Evolutionary conservation across 2,329 filamentous ascomycete species (phyloP).

Genomic region (Exserohilum turcica): DNA sequence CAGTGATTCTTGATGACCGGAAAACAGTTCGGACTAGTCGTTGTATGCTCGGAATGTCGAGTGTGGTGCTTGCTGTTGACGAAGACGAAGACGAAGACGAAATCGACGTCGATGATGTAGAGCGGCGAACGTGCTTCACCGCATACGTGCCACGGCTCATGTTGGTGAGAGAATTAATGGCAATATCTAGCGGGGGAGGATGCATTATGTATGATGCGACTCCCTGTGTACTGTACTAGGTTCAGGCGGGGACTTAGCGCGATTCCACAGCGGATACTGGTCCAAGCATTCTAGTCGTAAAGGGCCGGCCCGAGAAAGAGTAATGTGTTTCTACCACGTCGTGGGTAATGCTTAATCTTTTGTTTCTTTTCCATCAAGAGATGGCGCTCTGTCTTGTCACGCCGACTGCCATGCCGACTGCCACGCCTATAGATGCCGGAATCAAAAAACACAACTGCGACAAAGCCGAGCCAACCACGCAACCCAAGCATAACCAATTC

Average conservation of each 20-base stretch:
- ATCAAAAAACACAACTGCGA: constrained; percentile 11
- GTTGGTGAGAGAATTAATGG: constrained; percentile 38
- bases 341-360: background rate
- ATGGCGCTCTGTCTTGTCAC: background rate
- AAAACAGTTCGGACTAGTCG: constrained; percentile 39
- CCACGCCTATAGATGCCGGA: constrained; percentile 3
- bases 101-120: constrained; percentile 35
- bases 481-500: constrained; percentile 19
- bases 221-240: constrained; percentile 14
- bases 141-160: constrained; percentile 43
- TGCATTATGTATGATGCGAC: constrained; percentile 42
- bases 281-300: constrained; percentile 14
- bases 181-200: constrained; percentile 43
- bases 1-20: constrained; percentile 37
- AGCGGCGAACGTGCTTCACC: constrained; percentile 29
- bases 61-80: constrained; percentile 29
- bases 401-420: constrained; percentile 1
- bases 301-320: constrained; percentile 25
- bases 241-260: constrained; percentile 26
- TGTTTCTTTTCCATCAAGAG: background rate
- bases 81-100: constrained; percentile 32
- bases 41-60: constrained; percentile 45
- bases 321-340: background rate
- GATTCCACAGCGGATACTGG: constrained; percentile 12
- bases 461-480: constrained; percentile 32